Conservation (phyloP, 306 rosid genomes). For the Prunus salicina region DNA sequence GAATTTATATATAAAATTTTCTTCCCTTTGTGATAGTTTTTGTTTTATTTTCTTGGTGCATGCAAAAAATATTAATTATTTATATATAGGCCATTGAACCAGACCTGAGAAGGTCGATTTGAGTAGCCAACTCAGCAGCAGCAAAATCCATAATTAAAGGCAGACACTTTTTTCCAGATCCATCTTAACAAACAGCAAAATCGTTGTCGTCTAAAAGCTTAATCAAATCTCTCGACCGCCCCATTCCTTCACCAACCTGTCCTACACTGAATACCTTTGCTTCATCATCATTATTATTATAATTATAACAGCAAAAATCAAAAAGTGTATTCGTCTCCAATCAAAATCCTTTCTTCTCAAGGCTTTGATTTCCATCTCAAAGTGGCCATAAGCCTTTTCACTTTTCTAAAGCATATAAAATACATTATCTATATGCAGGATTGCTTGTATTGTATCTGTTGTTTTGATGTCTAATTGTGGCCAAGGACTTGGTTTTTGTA, state of each 20-base stretch:
- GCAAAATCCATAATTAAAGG: constrained; percentile 30
- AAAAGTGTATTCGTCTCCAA: constrained; percentile 41
- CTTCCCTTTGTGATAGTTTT: neutral
- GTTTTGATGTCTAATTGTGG: constrained; percentile 21
- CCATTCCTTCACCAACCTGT: constrained; percentile 41
- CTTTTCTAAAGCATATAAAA: neutral
- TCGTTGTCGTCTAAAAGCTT: constrained; percentile 21
- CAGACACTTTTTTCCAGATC: constrained; percentile 27
- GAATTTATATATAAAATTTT: no score
- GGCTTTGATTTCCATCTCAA: constrained; percentile 37
- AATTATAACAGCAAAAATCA: constrained; percentile 27
- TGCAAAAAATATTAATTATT: neutral
- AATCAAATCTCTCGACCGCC: constrained; percentile 36
- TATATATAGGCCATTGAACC: constrained; percentile 24
- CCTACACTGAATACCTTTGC: constrained; percentile 36
- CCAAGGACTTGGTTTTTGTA: constrained; percentile 25
- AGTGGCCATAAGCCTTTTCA: constrained; percentile 24
- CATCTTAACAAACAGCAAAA: constrained; percentile 27
- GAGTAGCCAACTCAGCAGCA: constrained; percentile 30
- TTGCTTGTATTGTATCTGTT: neutral
- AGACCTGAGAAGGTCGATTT: constrained; percentile 32
- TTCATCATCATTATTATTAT: constrained; percentile 19
- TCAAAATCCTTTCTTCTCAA: constrained; percentile 44
- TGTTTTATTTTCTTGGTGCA: neutral
- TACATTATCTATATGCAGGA: neutral